phyloP scores from a whole-genome alignment of 2,329 filamentous ascomycete genomes.

The Cladorrhinum sp. region DNA sequence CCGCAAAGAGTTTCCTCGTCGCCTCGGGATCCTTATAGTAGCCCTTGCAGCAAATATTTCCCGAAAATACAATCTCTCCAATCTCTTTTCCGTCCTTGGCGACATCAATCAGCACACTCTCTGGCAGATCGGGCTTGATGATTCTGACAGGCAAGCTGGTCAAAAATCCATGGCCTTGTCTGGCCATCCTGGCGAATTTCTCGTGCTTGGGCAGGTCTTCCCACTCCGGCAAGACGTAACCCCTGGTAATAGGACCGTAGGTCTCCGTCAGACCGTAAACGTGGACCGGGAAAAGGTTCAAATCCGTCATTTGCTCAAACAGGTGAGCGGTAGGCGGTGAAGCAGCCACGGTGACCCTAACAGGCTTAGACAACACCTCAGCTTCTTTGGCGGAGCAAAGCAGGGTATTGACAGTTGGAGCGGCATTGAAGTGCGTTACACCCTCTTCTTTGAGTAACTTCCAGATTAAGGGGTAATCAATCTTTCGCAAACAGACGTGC shows the following conservation, averaged over 20 bases:
- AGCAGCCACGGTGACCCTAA: conserved; percentile 88
- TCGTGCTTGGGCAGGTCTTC: conserved; percentile 69
- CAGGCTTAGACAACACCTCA: conserved; percentile 62
- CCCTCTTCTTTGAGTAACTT: conserved; percentile 76
- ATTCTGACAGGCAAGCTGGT: conserved; percentile 77
- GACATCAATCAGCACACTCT: conserved; percentile 55
- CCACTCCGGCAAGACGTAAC: conserved; percentile 85
- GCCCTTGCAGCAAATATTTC: conserved; percentile 87
- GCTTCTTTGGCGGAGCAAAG: conserved; percentile 80
- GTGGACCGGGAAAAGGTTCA: conserved; percentile 89
- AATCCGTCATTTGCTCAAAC: conserved; percentile 78
- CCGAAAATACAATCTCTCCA: conserved; percentile 66
- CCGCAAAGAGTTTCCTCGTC: conserved; percentile 80
- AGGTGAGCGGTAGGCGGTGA: conserved; percentile 85
- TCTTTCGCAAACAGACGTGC: conserved; percentile 89
- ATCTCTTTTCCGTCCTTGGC: conserved; percentile 48
- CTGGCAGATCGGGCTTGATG: conserved; percentile 72
- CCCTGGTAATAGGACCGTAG: conserved; percentile 93
- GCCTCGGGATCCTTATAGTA: conserved; percentile 90
- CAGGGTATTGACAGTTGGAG: conserved; percentile 92
- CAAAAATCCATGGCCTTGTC: conserved; percentile 89
- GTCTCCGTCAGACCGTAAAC: conserved; percentile 89
- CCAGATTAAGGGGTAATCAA: conserved; percentile 95
- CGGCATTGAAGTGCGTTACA: conserved; percentile 93
- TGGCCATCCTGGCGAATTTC: conserved; percentile 84